These are phyloP conservation scores for Hygrocybe punicea DNA, from an alignment of 768 basidiomycete species.

Conservation along the genomic window DNA sequence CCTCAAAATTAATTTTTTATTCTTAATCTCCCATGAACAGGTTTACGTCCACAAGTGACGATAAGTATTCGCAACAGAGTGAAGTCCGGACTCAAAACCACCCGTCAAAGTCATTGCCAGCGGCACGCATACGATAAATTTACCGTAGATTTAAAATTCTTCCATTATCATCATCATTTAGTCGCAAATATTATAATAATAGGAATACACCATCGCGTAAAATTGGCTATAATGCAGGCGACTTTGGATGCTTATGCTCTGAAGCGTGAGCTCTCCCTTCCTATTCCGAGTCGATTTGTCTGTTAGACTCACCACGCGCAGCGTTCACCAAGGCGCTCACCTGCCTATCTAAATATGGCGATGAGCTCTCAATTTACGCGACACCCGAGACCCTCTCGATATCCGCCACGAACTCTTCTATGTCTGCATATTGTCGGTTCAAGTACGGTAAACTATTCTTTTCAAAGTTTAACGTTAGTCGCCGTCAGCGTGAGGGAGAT, in stretches of 20 bases:
- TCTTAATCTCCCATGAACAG: background rate
- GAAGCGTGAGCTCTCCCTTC: constrained; percentile 39
- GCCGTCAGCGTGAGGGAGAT: constrained; percentile 13
- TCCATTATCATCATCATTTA: too few relatives aligned
- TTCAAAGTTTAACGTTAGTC: constrained; percentile 53
- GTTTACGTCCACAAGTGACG: too few relatives aligned
- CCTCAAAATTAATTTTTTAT: constrained; percentile 9
- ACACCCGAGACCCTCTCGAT: constrained; percentile 57
- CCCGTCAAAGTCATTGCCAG: too few relatives aligned
- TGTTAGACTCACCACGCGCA: constrained; percentile 28
- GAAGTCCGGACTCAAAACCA: too few relatives aligned
- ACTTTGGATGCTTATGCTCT: constrained; percentile 58
- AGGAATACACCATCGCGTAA: background rate
- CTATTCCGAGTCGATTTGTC: constrained; percentile 12
- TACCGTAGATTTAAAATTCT: too few relatives aligned
- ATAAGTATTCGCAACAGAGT: too few relatives aligned
- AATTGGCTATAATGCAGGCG: constrained; percentile 59
- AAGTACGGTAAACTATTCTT: constrained; percentile 69
- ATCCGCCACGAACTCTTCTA: constrained; percentile 74
- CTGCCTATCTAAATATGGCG: constrained; percentile 79
- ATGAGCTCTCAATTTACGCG: constrained; percentile 71
- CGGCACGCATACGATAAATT: too few relatives aligned
- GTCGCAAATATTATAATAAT: too few relatives aligned
- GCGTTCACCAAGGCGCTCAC: constrained; percentile 72
- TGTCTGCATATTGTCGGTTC: constrained; percentile 80